Base-by-base conservation (phyloP, 208 protist species). In the Leishmania mexicana region DNA sequence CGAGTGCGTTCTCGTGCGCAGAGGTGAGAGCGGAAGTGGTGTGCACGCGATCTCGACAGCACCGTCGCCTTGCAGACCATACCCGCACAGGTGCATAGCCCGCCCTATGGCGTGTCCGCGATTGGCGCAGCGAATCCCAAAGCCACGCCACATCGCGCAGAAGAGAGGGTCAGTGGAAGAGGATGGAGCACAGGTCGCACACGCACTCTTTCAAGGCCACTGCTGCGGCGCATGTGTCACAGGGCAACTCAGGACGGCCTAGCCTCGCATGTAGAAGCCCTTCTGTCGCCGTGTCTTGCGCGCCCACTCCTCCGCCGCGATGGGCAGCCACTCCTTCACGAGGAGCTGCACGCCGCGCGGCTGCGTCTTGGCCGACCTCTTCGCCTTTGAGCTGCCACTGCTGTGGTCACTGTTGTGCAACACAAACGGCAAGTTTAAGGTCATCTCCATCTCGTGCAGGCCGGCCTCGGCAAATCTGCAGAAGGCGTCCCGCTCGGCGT, bases 261-360 rank as follows among this genome's bases (percentile, higher is more conserved):
- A 62, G 49, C 4, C 72, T 21, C 78, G 38, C 77, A 73, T 51
- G 78, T 88, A 90, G 11, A 79, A 79, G 21, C 81, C 76, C 76
- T 91, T 94, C 78, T 96, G 90, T 7, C 87, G 85, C 28, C 86
- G 60, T 21, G 89, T 93, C 78, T 92, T 91, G 67, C 80, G 89
- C 47, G 70, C 58, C 93, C 93, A 96, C 80, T 96, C 93, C 40
- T 85, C 88, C 19, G 74, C 85, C n/a, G 93, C 93, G 24, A 95
- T 88, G 45, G 85, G 82, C 79, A 88, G 60, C 93, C 93, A 96
- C 74, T 89, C 85, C n/a, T 72, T 76, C 58, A 83, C 76, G 24
- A 78, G 47, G 19, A 93, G 42, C 3, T 28, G 53, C 21, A 51
- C 68, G 8, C 68, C 42, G 11, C 28, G 45, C 1, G 24, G 68